A percentile compares a stretch with the other conserved stretches of the same genome.
Evolutionary conservation across 2,329 filamentous ascomycete genomes (phyloP).

Genomic region (Raffaelea arxii): DNA sequence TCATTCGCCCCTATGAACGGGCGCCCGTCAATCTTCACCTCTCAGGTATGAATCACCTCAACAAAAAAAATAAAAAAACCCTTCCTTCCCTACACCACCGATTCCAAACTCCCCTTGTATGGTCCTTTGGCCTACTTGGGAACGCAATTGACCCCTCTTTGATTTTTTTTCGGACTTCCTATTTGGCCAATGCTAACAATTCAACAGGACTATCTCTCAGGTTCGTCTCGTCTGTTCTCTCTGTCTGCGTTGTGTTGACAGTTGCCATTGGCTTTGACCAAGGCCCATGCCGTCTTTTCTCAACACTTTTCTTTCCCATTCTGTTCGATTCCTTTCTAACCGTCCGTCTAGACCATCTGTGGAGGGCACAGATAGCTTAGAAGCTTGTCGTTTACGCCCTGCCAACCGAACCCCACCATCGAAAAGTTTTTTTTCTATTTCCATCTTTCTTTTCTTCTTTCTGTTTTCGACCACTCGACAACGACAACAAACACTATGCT

Average conservation of each 20-base stretch:
- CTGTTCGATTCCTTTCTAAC: conserved; percentile 4
- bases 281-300: conserved; percentile 10
- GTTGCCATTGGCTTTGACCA: too few species aligned
- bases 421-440: conserved; percentile 2
- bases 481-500: conserved; percentile 36
- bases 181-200: not conserved
- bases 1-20: conserved; percentile 76
- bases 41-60: too few species aligned
- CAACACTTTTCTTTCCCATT: not conserved
- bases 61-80: too few species aligned
- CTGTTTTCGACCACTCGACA: conserved; percentile 17
- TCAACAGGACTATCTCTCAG: conserved; percentile 66
- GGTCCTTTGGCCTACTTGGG: too few species aligned
- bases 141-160: not conserved
- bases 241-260: too few species aligned
- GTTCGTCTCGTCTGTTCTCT: conserved; percentile 32
- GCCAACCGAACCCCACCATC: not conserved
- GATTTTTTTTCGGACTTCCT: not conserved
- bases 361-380: conserved; percentile 41
- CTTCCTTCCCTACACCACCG: too few species aligned
- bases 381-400: conserved; percentile 12
- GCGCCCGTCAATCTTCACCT: conserved; percentile 76
- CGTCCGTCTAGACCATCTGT: conserved; percentile 37
- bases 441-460: conserved; percentile 13
- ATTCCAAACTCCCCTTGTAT: too few species aligned